Evolutionary conservation across 228 moss, liverwort and hornwort species (phyloP).

Genomic region (Sphagnum fallax): DNA sequence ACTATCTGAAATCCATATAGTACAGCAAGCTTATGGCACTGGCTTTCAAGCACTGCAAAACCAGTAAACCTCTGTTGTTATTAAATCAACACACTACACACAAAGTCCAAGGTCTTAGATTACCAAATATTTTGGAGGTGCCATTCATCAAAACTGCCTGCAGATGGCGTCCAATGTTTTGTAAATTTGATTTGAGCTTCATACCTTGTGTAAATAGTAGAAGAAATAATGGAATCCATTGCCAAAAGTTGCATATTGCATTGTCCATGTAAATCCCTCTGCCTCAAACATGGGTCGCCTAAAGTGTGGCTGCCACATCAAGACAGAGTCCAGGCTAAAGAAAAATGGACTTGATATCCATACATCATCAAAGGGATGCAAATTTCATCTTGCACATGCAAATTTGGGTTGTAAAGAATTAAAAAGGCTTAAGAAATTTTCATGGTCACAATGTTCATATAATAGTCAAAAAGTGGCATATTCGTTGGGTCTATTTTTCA

Average conservation of each 20-base stretch:
- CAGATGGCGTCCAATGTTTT: background rate
- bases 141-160: background rate
- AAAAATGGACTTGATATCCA: background rate
- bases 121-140: too few relatives aligned
- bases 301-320: constrained; percentile 62
- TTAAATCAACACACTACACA: background rate
- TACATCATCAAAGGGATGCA: background rate
- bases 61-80: background rate
- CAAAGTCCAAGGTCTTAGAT: too few relatives aligned
- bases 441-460: background rate
- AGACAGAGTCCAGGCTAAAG: background rate
- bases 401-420: background rate
- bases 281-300: constrained; percentile 81
- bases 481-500: too few relatives aligned
- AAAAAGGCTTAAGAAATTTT: background rate
- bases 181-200: background rate
- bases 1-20: background rate
- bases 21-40: background rate
- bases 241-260: constrained; percentile 74
- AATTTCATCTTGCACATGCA: background rate
- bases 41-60: background rate
- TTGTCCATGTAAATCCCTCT: constrained; percentile 73
- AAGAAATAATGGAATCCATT: constrained; percentile 88
- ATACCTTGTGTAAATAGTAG: constrained; percentile 72
- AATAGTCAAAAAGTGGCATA: background rate